A percentile compares a stretch with the other conserved stretches of the same genome.
These are phyloP conservation scores for Mortierella sp. DNA, from an alignment of 371 early-diverging fungal genomes.

Conservation along the genomic window DNA sequence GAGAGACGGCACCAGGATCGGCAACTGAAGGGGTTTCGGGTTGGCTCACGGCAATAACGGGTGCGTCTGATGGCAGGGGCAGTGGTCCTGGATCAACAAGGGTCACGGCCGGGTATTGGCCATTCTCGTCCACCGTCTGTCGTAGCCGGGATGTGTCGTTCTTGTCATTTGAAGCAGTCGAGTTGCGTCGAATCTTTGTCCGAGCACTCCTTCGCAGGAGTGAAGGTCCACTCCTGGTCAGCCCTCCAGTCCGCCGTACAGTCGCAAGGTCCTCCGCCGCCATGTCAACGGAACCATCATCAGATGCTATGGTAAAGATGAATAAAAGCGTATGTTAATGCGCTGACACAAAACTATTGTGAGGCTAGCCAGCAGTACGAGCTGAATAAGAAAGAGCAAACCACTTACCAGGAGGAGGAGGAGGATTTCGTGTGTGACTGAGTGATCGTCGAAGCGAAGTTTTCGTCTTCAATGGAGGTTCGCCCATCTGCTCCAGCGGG, in stretches of 20 bases:
- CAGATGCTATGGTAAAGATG: constrained; percentile 15
- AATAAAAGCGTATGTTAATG: neutral
- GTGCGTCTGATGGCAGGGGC: constrained; percentile 21
- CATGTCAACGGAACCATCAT: constrained; percentile 23
- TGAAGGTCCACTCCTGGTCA: constrained; percentile 40
- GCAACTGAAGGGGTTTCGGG: neutral
- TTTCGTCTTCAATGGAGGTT: constrained; percentile 45
- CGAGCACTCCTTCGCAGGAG: constrained; percentile 47
- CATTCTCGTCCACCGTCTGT: constrained; percentile 24
- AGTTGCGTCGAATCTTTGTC: constrained; percentile 52
- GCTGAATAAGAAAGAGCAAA: neutral
- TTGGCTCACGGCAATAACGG: neutral
- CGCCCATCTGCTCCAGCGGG: constrained; percentile 43
- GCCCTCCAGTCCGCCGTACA: constrained; percentile 31
- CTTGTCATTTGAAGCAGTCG: constrained; percentile 45
- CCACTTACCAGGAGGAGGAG: constrained; percentile 37
- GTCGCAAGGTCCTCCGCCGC: constrained; percentile 35
- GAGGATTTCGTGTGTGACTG: constrained; percentile 28
- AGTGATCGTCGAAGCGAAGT: constrained; percentile 47
- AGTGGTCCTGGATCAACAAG: constrained; percentile 48
- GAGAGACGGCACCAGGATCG: neutral
- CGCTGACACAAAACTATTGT: no score
- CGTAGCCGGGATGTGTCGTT: constrained; percentile 35
- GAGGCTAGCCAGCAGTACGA: neutral
- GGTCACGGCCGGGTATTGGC: constrained; percentile 48